Conservation (phyloP, 257 asterid genomes). For the Oldenlandia corymbosa region DNA sequence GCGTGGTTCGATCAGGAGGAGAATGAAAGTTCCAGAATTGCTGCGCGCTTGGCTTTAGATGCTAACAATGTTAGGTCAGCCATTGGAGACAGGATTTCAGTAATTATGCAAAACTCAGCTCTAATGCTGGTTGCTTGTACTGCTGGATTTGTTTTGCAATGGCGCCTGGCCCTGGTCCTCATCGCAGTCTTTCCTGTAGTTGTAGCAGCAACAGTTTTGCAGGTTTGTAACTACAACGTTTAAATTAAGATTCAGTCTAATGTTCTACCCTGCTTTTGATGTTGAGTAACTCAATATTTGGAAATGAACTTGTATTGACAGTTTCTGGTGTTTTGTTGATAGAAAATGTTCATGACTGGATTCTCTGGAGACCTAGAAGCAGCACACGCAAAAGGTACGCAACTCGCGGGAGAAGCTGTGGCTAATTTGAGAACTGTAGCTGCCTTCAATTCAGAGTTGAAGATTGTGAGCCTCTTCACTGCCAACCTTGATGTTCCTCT, state of each 20-base stretch:
- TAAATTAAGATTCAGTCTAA: too few relatives aligned
- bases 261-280: too few relatives aligned
- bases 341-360: constrained; percentile 97
- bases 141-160: constrained; percentile 86
- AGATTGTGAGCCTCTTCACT: constrained; percentile 56
- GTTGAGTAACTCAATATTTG: neutral
- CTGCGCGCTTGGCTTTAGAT: constrained; percentile 86
- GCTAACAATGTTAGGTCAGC: constrained; percentile 90
- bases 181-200: constrained; percentile 84
- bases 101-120: constrained; percentile 91
- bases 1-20: constrained; percentile 97
- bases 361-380: constrained; percentile 94
- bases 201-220: constrained; percentile 85
- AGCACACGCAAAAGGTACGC: constrained; percentile 83
- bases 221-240: constrained; percentile 39
- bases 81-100: constrained; percentile 83
- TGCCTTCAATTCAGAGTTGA: constrained; percentile 76
- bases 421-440: constrained; percentile 84
- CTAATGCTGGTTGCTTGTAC: constrained; percentile 95
- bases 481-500: constrained; percentile 57
- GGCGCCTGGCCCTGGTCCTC: constrained; percentile 93
- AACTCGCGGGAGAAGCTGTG: constrained; percentile 94
- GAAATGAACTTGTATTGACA: neutral
- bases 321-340: constrained; percentile 12
- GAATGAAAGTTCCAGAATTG: constrained; percentile 74